Base-by-base conservation (phyloP, 2,329 filamentous ascomycete species). In the Coniella vitis region DNA sequence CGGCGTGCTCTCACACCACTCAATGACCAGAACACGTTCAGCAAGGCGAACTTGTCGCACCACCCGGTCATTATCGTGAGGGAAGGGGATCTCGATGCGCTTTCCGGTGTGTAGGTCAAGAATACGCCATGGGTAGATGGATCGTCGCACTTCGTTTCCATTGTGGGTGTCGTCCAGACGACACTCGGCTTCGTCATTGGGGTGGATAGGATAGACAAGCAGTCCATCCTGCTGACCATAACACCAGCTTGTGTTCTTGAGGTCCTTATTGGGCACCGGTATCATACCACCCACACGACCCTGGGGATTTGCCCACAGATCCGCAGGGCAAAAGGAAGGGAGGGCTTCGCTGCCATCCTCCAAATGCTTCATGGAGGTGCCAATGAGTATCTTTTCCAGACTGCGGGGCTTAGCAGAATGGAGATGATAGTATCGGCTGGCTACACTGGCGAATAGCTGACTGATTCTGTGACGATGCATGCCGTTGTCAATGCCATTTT, bases 1-100 rank as follows among this genome's bases (percentile, higher is more conserved):
- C 1, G 73, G 64, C 22, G 71, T 65, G 2, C 66, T 61, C 57
- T 81, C 76, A 43, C 76, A 78, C 79, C 80, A 84, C 59, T 84
- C 80, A n/a, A 84, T 64, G 16, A 83, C 57, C n/a, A 85, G 64
- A n/a, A 81, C 65, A 2, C 67, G 66, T 31, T 73, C 65, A 29
- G 72, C 70, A 4, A 84, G 64, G 13, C 79, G 71, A 3, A 81
- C 61, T 12, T 79, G 71, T 12, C 80, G 69, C 21, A 83, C 65
- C 31, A 76, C 68, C 55, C 73, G 80, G 7, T 65, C 67, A 1
- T 59, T 52, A 4, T 68, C 64, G 32, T 74, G 65, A 9, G 51
- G 39, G 53, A 84, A 81, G 1, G 78, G 76, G 14, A 83, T 66
- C 2, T 61, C 58, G 22, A 66, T 63, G n/a, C 68, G 62, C 4